phyloP scores from a whole-genome alignment of 208 protist species.

The Acanthamoeba sp. region DNA sequence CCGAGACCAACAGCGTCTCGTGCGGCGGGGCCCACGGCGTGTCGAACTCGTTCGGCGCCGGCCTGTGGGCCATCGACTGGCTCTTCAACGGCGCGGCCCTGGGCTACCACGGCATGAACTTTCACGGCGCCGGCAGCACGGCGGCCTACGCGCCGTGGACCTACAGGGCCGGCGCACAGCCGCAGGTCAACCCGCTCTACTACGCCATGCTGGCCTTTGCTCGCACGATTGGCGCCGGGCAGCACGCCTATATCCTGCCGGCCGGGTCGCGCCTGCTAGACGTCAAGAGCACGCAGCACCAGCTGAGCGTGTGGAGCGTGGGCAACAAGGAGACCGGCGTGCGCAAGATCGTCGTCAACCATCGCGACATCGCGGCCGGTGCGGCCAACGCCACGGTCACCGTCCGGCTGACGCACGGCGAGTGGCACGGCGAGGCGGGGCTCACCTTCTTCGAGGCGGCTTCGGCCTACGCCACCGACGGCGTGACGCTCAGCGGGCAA shows the following conservation, averaged over 20 bases:
- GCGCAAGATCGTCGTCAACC: background rate
- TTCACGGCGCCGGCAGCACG: background rate
- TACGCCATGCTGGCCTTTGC: conserved; percentile 20
- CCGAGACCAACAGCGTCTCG: conserved; percentile 4
- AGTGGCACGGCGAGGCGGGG: background rate
- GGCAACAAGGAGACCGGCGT: background rate
- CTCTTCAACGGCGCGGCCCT: background rate
- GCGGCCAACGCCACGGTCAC: background rate
- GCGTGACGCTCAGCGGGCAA: background rate
- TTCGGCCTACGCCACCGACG: background rate
- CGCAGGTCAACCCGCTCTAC: background rate
- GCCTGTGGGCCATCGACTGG: conserved; percentile 26
- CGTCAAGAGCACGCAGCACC: background rate
- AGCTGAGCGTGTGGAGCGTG: conserved; percentile 21
- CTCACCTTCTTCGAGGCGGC: background rate
- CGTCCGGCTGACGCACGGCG: background rate
- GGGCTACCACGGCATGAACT: conserved; percentile 9
- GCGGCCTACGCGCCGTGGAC: background rate
- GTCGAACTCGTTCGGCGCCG: background rate
- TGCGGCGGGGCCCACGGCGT: background rate
- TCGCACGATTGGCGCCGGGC: background rate
- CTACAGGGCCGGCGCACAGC: background rate
- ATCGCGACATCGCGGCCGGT: background rate
- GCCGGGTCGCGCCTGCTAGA: background rate
- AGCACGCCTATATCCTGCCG: background rate